Percentiles rank a stretch among this genome's conserved stretches.
These are phyloP conservation scores for Cryphonectria naterciae DNA, from an alignment of 2,329 filamentous ascomycete genomes.

Conservation along the genomic window DNA sequence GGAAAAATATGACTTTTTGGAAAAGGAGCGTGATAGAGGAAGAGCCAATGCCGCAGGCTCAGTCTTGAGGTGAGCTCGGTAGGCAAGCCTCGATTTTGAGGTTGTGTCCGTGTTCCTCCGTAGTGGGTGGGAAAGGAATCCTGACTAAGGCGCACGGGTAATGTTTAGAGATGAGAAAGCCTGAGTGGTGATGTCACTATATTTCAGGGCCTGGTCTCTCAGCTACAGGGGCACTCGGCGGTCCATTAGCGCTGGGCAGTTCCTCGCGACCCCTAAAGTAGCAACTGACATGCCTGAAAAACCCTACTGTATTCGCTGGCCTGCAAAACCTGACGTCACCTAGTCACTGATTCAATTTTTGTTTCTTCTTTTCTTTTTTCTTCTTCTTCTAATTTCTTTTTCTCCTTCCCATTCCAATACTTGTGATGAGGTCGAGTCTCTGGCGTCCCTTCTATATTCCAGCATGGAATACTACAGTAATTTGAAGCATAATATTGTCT, in stretches of 20 bases:
- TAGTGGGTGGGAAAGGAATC: too few relatives aligned
- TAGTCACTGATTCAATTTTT: background rate
- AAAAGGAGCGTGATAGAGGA: background rate
- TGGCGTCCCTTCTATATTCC: too few relatives aligned
- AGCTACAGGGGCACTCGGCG: slow-evolving; percentile 12
- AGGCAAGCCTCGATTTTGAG: background rate
- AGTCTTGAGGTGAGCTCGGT: background rate
- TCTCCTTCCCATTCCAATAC: background rate
- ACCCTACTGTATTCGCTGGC: background rate
- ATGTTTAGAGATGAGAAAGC: background rate
- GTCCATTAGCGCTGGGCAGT: background rate
- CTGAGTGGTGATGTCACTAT: slow-evolving; percentile 29
- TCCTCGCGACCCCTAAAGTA: background rate
- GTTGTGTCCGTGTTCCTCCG: too few relatives aligned
- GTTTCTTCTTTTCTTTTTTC: background rate
- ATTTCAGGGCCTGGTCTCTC: background rate
- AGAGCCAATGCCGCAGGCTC: background rate
- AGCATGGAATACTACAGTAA: too few relatives aligned
- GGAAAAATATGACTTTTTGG: background rate
- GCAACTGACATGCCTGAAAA: background rate
- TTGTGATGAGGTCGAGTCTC: too few relatives aligned
- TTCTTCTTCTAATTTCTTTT: background rate
- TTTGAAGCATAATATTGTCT: too few relatives aligned
- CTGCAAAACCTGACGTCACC: background rate
- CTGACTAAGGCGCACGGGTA: too few relatives aligned